A percentile compares a stretch with the other conserved stretches of the same genome.
Conservation (phyloP, 2,329 filamentous ascomycete species). For the Fusarium torreyae region DNA sequence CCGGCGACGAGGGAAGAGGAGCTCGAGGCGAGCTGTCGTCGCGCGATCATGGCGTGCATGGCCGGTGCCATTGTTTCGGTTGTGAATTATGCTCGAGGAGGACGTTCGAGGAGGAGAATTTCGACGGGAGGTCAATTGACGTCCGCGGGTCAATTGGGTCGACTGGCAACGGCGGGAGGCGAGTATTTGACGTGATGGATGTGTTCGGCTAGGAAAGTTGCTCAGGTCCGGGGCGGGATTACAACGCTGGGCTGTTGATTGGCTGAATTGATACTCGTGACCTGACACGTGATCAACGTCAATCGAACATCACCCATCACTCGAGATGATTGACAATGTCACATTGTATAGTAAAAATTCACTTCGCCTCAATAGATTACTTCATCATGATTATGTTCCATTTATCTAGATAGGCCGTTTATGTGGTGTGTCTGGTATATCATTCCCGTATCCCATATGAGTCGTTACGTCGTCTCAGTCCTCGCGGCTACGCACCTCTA, state of each 20-base stretch:
- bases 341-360: neutral
- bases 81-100: constrained; percentile 19
- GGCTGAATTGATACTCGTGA: constrained; percentile 49
- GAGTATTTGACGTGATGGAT: constrained; percentile 51
- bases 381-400: neutral
- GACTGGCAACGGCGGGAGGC: constrained; percentile 46
- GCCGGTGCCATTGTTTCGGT: constrained; percentile 53
- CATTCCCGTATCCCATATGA: constrained; percentile 26
- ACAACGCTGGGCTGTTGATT: constrained; percentile 59
- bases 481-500: constrained; percentile 36
- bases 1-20: constrained; percentile 39
- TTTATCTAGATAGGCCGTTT: neutral
- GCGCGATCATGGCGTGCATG: constrained; percentile 55
- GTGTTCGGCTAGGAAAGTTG: constrained; percentile 52
- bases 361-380: neutral
- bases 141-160: constrained; percentile 47
- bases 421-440: constrained; percentile 25
- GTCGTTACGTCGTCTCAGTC: constrained; percentile 41
- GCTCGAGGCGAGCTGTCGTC: constrained; percentile 54
- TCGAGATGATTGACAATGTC: constrained; percentile 3
- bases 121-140: constrained; percentile 49
- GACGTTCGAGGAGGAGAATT: constrained; percentile 28
- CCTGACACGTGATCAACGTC: constrained; percentile 49
- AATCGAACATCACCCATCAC: constrained; percentile 5
- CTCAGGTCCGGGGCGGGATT: constrained; percentile 55